Percentiles rank a stretch among this genome's conserved stretches.
These are phyloP conservation scores for Chrysochromulina parva DNA, from an alignment of 78 protist species.

Conservation along the genomic window DNA sequence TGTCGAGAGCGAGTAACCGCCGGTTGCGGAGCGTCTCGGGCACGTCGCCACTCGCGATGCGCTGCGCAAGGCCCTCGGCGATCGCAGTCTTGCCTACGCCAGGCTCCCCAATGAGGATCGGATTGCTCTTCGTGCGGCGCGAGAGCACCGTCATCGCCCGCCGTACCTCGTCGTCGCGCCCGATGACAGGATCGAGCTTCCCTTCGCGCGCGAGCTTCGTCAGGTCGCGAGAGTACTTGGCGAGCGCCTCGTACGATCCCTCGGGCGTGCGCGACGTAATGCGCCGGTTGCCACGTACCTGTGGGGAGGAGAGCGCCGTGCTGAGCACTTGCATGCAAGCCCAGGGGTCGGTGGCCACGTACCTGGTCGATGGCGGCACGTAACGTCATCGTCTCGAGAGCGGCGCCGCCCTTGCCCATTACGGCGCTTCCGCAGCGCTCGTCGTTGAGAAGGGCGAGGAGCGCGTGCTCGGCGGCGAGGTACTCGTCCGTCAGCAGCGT, in stretches of 20 bases:
- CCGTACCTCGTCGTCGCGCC: constrained; percentile 30
- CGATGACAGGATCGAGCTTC: constrained; percentile 24
- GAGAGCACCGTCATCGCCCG: constrained; percentile 45
- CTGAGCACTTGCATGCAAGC: too few species aligned
- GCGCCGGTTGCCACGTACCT: constrained; percentile 30
- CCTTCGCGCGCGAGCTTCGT: neutral
- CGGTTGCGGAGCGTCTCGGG: constrained; percentile 83
- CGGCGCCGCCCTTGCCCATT: neutral
- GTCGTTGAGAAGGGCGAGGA: neutral
- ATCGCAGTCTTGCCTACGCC: constrained; percentile 91
- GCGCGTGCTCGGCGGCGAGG: constrained; percentile 30
- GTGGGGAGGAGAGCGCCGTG: too few species aligned
- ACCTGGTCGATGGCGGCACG: neutral
- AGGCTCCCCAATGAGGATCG: constrained; percentile 94
- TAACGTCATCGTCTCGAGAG: neutral
- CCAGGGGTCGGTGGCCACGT: too few species aligned
- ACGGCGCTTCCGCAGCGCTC: neutral
- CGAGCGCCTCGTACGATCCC: constrained; percentile 29
- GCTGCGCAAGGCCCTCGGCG: constrained; percentile 96
- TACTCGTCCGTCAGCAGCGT: neutral
- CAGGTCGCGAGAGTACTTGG: constrained; percentile 31
- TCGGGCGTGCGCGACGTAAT: neutral
- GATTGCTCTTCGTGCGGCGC: constrained; percentile 94
- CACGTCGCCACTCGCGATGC: constrained; percentile 95
- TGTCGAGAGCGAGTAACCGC: constrained; percentile 77